These are phyloP conservation scores for Steccherinum ochraceum DNA, from an alignment of 768 basidiomycete species.

Conservation along the genomic window DNA sequence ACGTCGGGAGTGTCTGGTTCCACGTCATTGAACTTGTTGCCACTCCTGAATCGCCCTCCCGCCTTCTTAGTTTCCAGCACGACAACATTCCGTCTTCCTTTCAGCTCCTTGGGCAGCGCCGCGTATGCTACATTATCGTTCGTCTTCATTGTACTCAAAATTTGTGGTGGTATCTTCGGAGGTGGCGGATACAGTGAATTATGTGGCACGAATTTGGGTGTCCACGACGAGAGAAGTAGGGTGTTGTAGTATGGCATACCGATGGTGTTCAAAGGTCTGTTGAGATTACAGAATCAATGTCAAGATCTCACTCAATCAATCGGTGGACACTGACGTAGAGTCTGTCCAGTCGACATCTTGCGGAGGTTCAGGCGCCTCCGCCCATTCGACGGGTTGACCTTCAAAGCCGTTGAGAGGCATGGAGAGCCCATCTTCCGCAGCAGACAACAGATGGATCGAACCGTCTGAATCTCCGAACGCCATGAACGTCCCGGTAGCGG, in stretches of 20 bases:
- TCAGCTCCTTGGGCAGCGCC: constrained; percentile 76
- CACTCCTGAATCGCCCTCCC: constrained; percentile 81
- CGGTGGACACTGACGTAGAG: constrained; percentile 52
- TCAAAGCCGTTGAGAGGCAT: constrained; percentile 85
- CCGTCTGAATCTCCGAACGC: constrained; percentile 91
- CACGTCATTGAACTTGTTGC: constrained; percentile 39
- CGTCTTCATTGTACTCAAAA: constrained; percentile 72
- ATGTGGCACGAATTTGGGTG: constrained; percentile 47
- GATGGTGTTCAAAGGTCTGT: constrained; percentile 80
- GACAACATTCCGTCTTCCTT: constrained; percentile 77
- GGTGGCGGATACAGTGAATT: constrained; percentile 57
- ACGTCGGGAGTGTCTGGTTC: constrained; percentile 49
- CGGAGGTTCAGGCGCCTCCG: constrained; percentile 61
- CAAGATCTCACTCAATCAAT: background rate
- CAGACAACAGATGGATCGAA: constrained; percentile 72
- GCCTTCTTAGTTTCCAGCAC: constrained; percentile 43
- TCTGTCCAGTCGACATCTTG: constrained; percentile 79
- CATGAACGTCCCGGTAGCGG: constrained; percentile 84
- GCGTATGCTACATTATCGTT: constrained; percentile 93
- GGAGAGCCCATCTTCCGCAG: constrained; percentile 52
- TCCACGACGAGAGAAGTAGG: constrained; percentile 64
- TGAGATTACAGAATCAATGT: background rate
- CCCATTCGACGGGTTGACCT: constrained; percentile 81
- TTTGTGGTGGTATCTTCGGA: constrained; percentile 70
- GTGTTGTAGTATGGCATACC: constrained; percentile 82